These are phyloP conservation scores for maize (Zea mays) DNA, from an alignment of 176 grass and related monocot species.

Conservation along the genomic window Zm-B73-REFERENCE-NAM-5.0 NC_050101.1:51494001-51494500, in stretches of 20 bases:
- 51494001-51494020: not conserved
- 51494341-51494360: not conserved
- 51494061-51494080: not conserved
- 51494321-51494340: not conserved
- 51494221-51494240: conserved; percentile 34
- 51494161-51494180: not conserved
- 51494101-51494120: conserved; percentile 43
- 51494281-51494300: not conserved
- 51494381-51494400: too few species aligned
- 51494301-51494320: not conserved
- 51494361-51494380: too few species aligned
- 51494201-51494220: conserved; percentile 32
- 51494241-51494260: not conserved
- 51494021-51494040: too few species aligned
- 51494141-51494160: conserved; percentile 44
- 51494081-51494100: conserved; percentile 16
- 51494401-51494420: too few species aligned
- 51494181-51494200: conserved; percentile 9
- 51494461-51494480: too few species aligned
- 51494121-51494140: conserved; percentile 47
- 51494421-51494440: too few species aligned
- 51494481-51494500: too few species aligned
- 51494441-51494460: too few species aligned
- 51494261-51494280: not conserved
- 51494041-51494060: not conserved